These are phyloP conservation scores for Vitis hybrid DNA, from an alignment of 177 flowering plant genomes.

Conservation along the genomic window DNA sequence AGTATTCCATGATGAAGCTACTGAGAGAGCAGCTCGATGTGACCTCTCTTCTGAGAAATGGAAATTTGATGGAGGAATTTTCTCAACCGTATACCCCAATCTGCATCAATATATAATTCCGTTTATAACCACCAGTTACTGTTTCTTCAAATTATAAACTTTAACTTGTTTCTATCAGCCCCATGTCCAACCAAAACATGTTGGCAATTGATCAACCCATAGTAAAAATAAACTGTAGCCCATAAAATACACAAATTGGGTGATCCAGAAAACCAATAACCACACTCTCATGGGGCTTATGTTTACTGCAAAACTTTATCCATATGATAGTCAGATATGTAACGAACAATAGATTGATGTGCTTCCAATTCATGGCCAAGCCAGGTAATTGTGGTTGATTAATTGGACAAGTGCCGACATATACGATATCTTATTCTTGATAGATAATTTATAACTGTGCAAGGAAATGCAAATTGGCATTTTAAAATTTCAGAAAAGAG, in stretches of 20 bases:
- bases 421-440: background rate
- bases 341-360: background rate
- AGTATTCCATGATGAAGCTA: constrained; percentile 66
- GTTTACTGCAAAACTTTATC: background rate
- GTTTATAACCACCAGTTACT: background rate
- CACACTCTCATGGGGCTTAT: background rate
- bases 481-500: background rate
- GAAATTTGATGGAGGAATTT: constrained; percentile 61
- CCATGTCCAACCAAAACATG: background rate
- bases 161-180: background rate
- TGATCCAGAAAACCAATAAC: background rate
- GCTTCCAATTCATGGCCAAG: background rate
- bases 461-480: background rate
- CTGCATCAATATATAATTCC: constrained; percentile 40
- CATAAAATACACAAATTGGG: constrained; percentile 1
- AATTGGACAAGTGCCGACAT: background rate
- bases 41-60: constrained; percentile 62
- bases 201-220: background rate
- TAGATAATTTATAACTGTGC: background rate
- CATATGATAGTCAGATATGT: background rate
- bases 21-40: constrained; percentile 41
- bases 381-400: background rate
- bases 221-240: background rate
- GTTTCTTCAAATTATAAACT: background rate
- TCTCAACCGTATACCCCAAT: constrained; percentile 72